A percentile compares a stretch with the other conserved stretches of the same genome.
phyloP scores from a whole-genome alignment of 352 stramenopile species.

The Globisporangium nunn region DNA sequence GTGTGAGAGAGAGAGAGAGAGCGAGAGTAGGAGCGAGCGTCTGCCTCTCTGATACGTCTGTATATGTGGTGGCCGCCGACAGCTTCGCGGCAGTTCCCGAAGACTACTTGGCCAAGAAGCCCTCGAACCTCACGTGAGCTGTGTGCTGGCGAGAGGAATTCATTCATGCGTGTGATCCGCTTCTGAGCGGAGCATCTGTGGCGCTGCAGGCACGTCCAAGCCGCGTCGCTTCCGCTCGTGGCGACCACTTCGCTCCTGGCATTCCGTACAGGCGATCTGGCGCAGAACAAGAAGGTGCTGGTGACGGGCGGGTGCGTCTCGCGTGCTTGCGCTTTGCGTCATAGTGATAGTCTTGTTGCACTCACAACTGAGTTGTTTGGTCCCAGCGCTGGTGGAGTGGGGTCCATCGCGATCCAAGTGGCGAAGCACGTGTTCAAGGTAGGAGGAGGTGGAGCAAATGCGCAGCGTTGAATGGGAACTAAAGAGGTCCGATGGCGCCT shows the following conservation, averaged over 20 bases:
- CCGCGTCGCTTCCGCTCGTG: constrained; percentile 55
- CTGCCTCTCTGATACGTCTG: neutral
- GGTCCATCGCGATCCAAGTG: constrained; percentile 66
- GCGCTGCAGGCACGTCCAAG: constrained; percentile 44
- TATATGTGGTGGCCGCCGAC: neutral
- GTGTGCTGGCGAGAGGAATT: neutral
- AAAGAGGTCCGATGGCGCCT: too few relatives aligned
- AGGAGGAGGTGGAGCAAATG: too few relatives aligned
- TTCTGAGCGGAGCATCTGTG: neutral
- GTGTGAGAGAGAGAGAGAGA: neutral
- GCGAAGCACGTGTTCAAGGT: constrained; percentile 67
- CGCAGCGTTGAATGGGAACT: too few relatives aligned
- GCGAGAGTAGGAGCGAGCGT: neutral
- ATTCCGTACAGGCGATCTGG: constrained; percentile 42
- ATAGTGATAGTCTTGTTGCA: too few relatives aligned
- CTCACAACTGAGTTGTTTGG: neutral
- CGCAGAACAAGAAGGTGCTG: constrained; percentile 63
- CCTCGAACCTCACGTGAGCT: constrained; percentile 44
- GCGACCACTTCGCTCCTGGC: constrained; percentile 39
- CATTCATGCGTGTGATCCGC: too few relatives aligned
- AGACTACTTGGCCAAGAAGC: constrained; percentile 62
- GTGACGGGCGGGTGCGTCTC: constrained; percentile 49
- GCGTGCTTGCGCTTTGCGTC: neutral
- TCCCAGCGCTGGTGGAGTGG: constrained; percentile 52
- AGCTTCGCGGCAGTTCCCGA: constrained; percentile 48